Base-by-base conservation (phyloP, 345 rosid genomes). In the Gossypium anomalum region DNA sequence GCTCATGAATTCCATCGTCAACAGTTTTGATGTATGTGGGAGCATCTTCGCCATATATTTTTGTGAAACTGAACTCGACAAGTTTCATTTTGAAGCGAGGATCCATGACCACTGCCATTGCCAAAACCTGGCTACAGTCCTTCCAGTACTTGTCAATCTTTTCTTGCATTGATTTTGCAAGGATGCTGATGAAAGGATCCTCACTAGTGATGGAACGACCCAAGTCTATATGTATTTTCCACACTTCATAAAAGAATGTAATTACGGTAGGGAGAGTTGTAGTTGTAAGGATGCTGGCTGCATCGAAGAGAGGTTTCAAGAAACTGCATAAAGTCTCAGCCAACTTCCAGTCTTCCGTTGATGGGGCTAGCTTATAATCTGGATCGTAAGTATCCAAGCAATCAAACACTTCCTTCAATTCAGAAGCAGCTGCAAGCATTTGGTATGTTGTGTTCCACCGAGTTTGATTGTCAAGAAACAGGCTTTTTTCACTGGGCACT, bases 61-160 rank as follows among this genome's bases (percentile, higher is more conserved):
- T 94, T 2, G 92, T 77, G 85, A 94, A 94, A 78, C 97, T 92
- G 83, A 94, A 94, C 84, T 94, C 97, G 6, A 94, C 93, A 19
- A 94, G 93, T 85, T 92, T 94, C 97, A 92, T 85, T 83, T 90
- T 94, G 85, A 92, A 94, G 64, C 95, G 88, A n/a, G 98, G 98
- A 84, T 94, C 98, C 98, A 94, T 89, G 75, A 89, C 91, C 7
- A 92, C 94, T 5, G 97, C 97, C 72, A 86, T 71, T 7, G 97
- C 97, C 86, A 94, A 78, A 76, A 88, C 89, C 81, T 90, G 81
- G 89, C 97, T 87, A 85, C 93, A 89, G 70, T 89, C 95, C 76
- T 84, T 87, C 95, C 92, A 89, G 83, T 92, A 92, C 72, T 82
- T 82, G 72, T 80, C 85, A n/a, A 90, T 82, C 81, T 84, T 89